A percentile compares a stretch with the other conserved stretches of the same genome.
These are phyloP conservation scores for Alternaria dauci DNA, from an alignment of 2,329 filamentous ascomycete species.

Conservation along the genomic window DNA sequence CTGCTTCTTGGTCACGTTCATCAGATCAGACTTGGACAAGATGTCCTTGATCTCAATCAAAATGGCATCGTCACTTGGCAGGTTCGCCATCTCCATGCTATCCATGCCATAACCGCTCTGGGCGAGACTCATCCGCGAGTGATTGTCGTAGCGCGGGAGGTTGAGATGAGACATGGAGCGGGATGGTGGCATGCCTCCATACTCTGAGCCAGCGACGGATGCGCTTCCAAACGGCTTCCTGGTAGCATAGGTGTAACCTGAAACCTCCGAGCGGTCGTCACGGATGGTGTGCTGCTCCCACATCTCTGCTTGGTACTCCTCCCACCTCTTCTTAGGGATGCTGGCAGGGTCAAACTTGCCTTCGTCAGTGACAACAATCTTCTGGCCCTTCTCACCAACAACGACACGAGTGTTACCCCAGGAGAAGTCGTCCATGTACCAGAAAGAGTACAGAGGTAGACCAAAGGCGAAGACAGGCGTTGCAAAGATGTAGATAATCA, in stretches of 20 bases:
- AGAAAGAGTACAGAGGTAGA: slow-evolving; percentile 93
- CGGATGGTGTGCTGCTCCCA: slow-evolving; percentile 93
- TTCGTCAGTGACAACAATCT: slow-evolving; percentile 93
- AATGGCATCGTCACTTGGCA: slow-evolving; percentile 89
- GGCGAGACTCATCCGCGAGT: slow-evolving; percentile 64
- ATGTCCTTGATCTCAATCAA: slow-evolving; percentile 95
- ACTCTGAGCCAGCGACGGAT: slow-evolving; percentile 65
- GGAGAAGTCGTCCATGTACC: slow-evolving; percentile 99
- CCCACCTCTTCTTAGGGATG: slow-evolving; percentile 98
- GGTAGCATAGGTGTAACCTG: slow-evolving; percentile 93
- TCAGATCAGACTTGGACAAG: slow-evolving; percentile 87
- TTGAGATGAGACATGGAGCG: slow-evolving; percentile 68
- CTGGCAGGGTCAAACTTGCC: slow-evolving; percentile 94
- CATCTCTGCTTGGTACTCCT: slow-evolving; percentile 96
- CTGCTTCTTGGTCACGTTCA: slow-evolving; percentile 98
- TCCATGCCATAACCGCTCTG: slow-evolving; percentile 62
- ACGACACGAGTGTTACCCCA: slow-evolving; percentile 99
- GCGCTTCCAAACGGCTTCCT: slow-evolving; percentile 68
- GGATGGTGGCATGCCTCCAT: slow-evolving; percentile 63
- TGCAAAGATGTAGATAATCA: slow-evolving; percentile 92
- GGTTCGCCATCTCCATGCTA: slow-evolving; percentile 73
- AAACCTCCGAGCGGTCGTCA: slow-evolving; percentile 84
- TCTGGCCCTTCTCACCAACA: slow-evolving; percentile 89
- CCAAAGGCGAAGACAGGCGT: slow-evolving; percentile 91
- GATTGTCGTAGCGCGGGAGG: slow-evolving; percentile 59